These are phyloP conservation scores for Claviceps pazoutovae DNA, from an alignment of 2,329 filamentous ascomycete species.

Conservation along the genomic window DNA sequence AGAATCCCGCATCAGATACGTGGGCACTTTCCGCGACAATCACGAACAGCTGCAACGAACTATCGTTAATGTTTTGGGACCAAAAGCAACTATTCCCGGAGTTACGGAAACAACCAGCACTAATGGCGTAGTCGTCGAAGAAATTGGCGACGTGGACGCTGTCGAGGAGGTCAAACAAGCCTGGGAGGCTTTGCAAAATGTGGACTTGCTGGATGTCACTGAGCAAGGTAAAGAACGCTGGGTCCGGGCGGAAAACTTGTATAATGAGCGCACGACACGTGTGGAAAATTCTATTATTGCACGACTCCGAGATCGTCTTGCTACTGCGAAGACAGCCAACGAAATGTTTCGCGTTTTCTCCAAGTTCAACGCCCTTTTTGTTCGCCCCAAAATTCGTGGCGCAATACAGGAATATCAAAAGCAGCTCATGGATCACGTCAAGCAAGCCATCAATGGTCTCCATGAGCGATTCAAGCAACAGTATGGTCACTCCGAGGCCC, in stretches of 20 bases:
- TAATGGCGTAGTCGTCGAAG: constrained; percentile 66
- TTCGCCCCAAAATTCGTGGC: constrained; percentile 95
- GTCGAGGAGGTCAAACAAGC: constrained; percentile 92
- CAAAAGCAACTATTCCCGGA: constrained; percentile 46
- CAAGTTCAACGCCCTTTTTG: constrained; percentile 97
- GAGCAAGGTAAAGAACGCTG: constrained; percentile 80
- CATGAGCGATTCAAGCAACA: constrained; percentile 98
- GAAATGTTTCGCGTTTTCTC: constrained; percentile 99
- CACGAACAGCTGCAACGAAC: constrained; percentile 95
- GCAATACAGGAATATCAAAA: constrained; percentile 98
- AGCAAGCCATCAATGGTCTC: constrained; percentile 81
- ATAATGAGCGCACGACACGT: constrained; percentile 92
- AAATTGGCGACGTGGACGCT: constrained; percentile 93
- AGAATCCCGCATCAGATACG: constrained; percentile 83
- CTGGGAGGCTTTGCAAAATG: constrained; percentile 85
- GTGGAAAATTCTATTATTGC: constrained; percentile 99
- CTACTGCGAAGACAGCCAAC: constrained; percentile 90
- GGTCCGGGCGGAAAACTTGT: constrained; percentile 87
- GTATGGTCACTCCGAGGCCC: constrained; percentile 94
- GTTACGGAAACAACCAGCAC: constrained; percentile 34
- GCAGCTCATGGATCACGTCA: constrained; percentile 94
- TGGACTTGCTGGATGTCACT: constrained; percentile 87
- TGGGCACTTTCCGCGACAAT: constrained; percentile 87
- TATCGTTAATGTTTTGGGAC: constrained; percentile 90
- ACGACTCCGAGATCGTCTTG: constrained; percentile 76